A percentile compares a stretch with the other conserved stretches of the same genome.
These are phyloP conservation scores for Calonectria pauciramosa DNA, from an alignment of 2,329 filamentous ascomycete species.

Conservation along the genomic window DNA sequence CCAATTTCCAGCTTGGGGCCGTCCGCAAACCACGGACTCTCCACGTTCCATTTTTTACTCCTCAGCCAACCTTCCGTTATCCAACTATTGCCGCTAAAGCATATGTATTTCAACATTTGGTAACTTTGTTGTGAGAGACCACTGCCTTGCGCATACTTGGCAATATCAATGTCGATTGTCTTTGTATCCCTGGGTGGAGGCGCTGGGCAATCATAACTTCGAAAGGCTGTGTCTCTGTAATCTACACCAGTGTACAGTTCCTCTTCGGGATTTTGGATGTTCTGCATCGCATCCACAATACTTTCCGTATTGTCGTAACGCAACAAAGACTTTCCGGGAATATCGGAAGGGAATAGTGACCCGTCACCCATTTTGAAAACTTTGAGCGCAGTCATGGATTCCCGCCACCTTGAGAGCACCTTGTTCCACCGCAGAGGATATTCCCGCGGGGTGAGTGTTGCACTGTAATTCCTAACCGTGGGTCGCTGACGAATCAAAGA, in stretches of 20 bases:
- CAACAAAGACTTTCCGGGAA: neutral
- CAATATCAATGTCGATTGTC: neutral
- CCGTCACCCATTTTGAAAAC: slow-evolving; percentile 20
- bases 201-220: neutral
- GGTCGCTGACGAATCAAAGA: neutral
- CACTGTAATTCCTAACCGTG: neutral
- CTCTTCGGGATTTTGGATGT: neutral
- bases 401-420: neutral
- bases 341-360: neutral
- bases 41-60: neutral
- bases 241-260: neutral
- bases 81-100: neutral
- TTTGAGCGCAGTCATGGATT: slow-evolving; percentile 11
- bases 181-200: neutral
- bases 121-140: neutral
- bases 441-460: neutral
- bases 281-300: neutral
- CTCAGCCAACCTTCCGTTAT: neutral
- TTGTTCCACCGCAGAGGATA: slow-evolving; percentile 15
- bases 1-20: neutral
- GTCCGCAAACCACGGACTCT: neutral
- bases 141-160: neutral
- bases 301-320: neutral
- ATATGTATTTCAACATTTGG: neutral
- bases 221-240: neutral